Conservation (phyloP, 2,329 filamentous ascomycete genomes). For the Ilyonectria robusta region DNA sequence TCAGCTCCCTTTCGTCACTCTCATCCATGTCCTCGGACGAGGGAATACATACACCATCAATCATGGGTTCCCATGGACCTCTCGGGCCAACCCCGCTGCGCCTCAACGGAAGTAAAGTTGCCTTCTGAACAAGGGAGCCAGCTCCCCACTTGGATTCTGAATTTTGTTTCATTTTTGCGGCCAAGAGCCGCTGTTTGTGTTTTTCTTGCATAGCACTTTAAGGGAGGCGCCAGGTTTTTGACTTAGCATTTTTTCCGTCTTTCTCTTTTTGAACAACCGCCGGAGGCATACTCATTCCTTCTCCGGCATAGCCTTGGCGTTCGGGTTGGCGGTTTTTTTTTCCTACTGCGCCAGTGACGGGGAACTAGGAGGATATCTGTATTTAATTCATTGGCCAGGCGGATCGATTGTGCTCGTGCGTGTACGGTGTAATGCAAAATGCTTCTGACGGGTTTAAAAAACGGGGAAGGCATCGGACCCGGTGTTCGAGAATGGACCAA, state of each 20-base stretch:
- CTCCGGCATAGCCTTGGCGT: conserved; percentile 48
- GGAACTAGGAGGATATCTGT: conserved; percentile 35
- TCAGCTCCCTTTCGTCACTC: conserved; percentile 58
- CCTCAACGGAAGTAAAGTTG: conserved; percentile 56
- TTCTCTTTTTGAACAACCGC: conserved; percentile 35
- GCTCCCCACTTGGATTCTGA: conserved; percentile 33
- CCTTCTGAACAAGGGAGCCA: conserved; percentile 48
- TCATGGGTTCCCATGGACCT: conserved; percentile 51
- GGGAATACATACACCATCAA: conserved; percentile 47
- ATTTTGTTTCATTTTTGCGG: conserved; percentile 22
- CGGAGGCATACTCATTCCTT: conserved; percentile 42
- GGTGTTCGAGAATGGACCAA: conserved; percentile 29
- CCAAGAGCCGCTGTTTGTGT: conserved; percentile 16
- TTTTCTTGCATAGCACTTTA: conserved; percentile 38
- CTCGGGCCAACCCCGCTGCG: conserved; percentile 52
- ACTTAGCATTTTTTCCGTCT: conserved; percentile 22
- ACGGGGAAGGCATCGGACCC: conserved; percentile 25
- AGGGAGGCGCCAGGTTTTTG: conserved; percentile 23
- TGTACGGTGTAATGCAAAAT: conserved; percentile 37
- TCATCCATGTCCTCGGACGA: conserved; percentile 60
- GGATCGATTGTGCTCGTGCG: conserved; percentile 30
- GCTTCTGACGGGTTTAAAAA: conserved; percentile 35
- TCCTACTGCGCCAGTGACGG: conserved; percentile 32
- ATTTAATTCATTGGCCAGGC: conserved; percentile 37
- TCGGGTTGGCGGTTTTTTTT: conserved; percentile 32